Percentiles rank a stretch among this genome's conserved stretches.
phyloP scores from a whole-genome alignment of 371 early-diverging fungal genomes.

The Apophysomyces variabilis region DNA sequence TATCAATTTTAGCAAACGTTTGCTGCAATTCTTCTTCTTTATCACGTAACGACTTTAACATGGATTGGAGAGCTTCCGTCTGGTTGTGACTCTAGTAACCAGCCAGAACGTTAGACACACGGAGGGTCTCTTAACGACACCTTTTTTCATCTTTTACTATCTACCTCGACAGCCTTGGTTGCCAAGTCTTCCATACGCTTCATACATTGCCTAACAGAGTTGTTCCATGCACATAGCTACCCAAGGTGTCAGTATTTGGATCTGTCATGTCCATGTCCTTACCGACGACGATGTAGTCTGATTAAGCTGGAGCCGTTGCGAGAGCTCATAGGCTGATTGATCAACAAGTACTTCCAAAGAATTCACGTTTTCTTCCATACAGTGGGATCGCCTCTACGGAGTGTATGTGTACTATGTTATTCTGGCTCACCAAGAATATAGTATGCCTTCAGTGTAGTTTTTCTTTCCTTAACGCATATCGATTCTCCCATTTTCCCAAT shows the following conservation, averaged over 20 bases:
- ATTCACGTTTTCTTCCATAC: background rate
- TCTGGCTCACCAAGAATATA: no score
- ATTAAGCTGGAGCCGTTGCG: constrained; percentile 26
- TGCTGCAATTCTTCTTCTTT: constrained; percentile 25
- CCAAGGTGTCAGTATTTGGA: background rate
- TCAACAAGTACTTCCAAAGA: constrained; percentile 10
- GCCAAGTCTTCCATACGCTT: constrained; percentile 30
- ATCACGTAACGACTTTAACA: constrained; percentile 22
- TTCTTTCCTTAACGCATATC: no score
- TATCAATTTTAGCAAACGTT: constrained; percentile 45
- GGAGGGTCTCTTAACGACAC: no score
- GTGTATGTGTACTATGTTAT: no score
- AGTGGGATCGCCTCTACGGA: background rate
- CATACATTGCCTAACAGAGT: constrained; percentile 16
- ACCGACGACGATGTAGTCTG: constrained; percentile 20
- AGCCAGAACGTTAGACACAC: background rate
- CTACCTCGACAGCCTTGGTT: constrained; percentile 28
- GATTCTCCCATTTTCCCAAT: no score
- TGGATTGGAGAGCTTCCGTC: constrained; percentile 12
- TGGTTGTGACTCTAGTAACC: constrained; percentile 28
- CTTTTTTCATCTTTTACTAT: background rate
- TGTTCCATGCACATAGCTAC: constrained; percentile 26
- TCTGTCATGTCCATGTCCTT: background rate
- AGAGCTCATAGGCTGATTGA: constrained; percentile 25
- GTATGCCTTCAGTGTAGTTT: no score